phyloP scores from a whole-genome alignment of 2,329 filamentous ascomycete species.

The Claviceps cyperi region DNA sequence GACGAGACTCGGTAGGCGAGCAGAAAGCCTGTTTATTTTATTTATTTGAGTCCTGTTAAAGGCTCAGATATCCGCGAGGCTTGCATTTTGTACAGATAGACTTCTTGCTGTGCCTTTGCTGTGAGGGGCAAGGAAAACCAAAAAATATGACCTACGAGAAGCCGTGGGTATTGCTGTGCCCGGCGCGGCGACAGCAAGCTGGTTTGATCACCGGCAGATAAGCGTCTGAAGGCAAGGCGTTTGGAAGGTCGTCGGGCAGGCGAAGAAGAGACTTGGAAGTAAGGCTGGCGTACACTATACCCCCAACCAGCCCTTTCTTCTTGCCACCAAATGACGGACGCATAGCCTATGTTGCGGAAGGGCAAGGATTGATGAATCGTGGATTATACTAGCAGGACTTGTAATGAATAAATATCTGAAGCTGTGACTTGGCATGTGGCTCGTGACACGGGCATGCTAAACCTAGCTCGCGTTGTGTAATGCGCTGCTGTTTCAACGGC shows the following conservation, averaged over 20 bases:
- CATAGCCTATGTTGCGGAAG: slow-evolving; percentile 20
- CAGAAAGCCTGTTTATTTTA: slow-evolving; percentile 1
- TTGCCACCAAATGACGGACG: slow-evolving; percentile 10
- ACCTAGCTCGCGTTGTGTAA: too few species aligned
- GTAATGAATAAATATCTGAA: slow-evolving; percentile 15
- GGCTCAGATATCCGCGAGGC: slow-evolving; percentile 6
- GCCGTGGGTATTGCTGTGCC: slow-evolving; percentile 1
- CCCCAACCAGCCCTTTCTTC: slow-evolving; percentile 20
- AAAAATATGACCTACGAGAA: slow-evolving; percentile 15
- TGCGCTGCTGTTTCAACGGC: too few species aligned
- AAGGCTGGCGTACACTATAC: slow-evolving; percentile 19
- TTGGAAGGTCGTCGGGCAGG: slow-evolving; percentile 24
- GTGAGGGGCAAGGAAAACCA: slow-evolving; percentile 17
- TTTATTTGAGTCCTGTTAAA: background rate
- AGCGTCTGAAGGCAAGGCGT: slow-evolving; percentile 19
- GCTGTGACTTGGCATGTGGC: background rate
- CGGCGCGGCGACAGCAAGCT: slow-evolving; percentile 3
- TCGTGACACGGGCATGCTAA: background rate
- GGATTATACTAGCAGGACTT: slow-evolving; percentile 20
- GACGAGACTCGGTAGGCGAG: slow-evolving; percentile 2
- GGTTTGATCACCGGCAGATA: slow-evolving; percentile 1
- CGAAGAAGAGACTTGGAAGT: slow-evolving; percentile 19
- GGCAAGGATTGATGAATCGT: slow-evolving; percentile 20
- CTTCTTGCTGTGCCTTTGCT: slow-evolving; percentile 24
- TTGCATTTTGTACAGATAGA: slow-evolving; percentile 28